Base-by-base conservation (phyloP, 192 early-diverging fungal species). In the Mortierella alpina region DNA sequence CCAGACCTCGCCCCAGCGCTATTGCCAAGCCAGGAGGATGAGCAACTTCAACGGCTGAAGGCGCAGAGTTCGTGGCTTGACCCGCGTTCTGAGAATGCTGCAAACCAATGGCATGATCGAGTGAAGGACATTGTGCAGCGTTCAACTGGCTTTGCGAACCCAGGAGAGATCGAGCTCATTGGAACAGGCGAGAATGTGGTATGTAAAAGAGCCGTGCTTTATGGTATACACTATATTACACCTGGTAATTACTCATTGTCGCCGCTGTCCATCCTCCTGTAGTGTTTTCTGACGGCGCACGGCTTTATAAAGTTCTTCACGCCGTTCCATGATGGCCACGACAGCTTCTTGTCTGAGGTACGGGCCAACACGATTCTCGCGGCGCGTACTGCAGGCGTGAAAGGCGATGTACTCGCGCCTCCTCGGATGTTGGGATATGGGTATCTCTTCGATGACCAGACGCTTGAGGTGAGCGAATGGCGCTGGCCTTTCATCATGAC, bases 231-330 rank as follows among this genome's bases (percentile, higher is more conserved):
- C 2, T 11, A 42, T n/a, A 44, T 42, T 39, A 5, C 22, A 11
- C 14, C 2, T 2, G 11, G n/a, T 11, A 18, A 5, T 57, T 4
- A 57, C 20, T 31, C 31, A 31, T 31, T 31, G 31, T 31, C 31
- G 31, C 31, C 31, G 31, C 15, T 41, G 6, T 12, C 9, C 7
- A 12, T 14, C 7, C 46, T 22, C 20, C 13, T 44, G 52, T 53
- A 84, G 83, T 78, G 72, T 20, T 84, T 84, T 51, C 13, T 74
- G 11, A 61, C 59, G 10, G 23, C 64, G 18, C 12, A 17, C 0
- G 41, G 51, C 17, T 70, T 84, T 54, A 58, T 84, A 54, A 84
- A 84, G 55, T 84, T 84, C 42, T 84, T 80, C 31, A 75, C 73
- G 10, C 83, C 76, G 5, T 58, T 75, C 39, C 64, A 71, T 49